Percentiles rank a stretch among this genome's conserved stretches.
These are phyloP conservation scores for Scolecobasidium constrictum DNA, from an alignment of 2,329 filamentous ascomycete species.

Conservation along the genomic window DNA sequence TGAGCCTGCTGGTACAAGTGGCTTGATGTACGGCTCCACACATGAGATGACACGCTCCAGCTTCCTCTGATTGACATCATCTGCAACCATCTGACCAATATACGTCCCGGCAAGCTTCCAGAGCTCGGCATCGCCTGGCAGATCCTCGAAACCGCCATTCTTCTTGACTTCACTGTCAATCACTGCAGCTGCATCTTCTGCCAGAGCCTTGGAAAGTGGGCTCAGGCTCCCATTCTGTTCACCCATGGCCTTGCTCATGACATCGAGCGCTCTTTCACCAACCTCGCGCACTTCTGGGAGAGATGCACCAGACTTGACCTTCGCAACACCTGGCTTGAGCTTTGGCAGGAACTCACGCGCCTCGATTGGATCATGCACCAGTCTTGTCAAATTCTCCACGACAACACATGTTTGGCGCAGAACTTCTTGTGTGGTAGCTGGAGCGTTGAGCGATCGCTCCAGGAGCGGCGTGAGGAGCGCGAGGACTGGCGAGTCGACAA, in stretches of 20 bases:
- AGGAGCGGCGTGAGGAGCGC: conserved; percentile 90
- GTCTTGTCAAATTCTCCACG: conserved; percentile 93
- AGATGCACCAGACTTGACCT: conserved; percentile 76
- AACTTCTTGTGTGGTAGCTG: conserved; percentile 84
- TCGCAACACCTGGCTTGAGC: conserved; percentile 85
- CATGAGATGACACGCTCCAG: conserved; percentile 59
- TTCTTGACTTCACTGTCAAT: conserved; percentile 68
- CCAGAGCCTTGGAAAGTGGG: conserved; percentile 24
- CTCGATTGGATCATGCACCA: conserved; percentile 92
- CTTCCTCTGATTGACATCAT: conserved; percentile 76
- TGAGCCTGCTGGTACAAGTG: conserved; percentile 52
- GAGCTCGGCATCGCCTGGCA: conserved; percentile 48
- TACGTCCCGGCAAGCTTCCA: conserved; percentile 62
- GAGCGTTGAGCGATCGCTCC: conserved; percentile 86
- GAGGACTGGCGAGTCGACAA: conserved; percentile 90
- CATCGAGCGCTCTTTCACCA: conserved; percentile 66
- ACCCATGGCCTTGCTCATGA: conserved; percentile 90
- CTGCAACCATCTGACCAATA: conserved; percentile 72
- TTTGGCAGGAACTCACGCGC: conserved; percentile 92
- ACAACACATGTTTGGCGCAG: conserved; percentile 93
- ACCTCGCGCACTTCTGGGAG: conserved; percentile 91
- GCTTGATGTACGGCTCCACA: conserved; percentile 64
- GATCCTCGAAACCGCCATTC: conserved; percentile 49
- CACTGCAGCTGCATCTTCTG: conserved; percentile 63
- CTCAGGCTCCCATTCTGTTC: conserved; percentile 47